phyloP scores from a whole-genome alignment of 495 filamentous ascomycete genomes.

The Cercophora newfieldiana region DNA sequence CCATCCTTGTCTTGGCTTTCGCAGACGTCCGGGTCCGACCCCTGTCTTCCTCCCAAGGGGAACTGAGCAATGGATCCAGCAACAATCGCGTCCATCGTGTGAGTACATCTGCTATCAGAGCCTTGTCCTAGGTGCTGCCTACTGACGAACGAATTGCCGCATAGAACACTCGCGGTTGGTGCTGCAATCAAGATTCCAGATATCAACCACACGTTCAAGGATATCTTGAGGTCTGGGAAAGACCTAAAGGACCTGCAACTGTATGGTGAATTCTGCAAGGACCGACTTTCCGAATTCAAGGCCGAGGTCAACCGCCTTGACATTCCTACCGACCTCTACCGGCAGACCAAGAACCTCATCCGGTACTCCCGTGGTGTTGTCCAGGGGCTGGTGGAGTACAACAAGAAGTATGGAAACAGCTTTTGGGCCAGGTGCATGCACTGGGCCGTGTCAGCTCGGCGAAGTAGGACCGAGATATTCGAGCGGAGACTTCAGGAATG shows the following conservation, averaged over 20 bases:
- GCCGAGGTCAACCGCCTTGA: constrained; percentile 4
- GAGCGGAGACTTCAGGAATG: neutral
- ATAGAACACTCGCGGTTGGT: neutral
- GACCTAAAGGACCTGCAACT: neutral
- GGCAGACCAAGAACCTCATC: neutral
- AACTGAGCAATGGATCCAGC: neutral
- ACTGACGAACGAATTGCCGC: neutral
- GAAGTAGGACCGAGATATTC: neutral
- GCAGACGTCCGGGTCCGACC: neutral
- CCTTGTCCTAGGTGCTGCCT: neutral
- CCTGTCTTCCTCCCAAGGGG: neutral
- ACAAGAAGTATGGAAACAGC: neutral
- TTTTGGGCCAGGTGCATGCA: constrained; percentile 1
- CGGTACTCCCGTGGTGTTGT: neutral
- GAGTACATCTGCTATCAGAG: neutral
- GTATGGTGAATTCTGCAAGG: neutral
- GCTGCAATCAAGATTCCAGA: neutral
- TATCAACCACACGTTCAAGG: neutral
- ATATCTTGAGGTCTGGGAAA: neutral
- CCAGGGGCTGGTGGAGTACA: neutral
- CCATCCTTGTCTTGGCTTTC: neutral
- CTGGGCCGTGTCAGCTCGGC: neutral
- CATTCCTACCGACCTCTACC: neutral
- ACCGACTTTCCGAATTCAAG: neutral
- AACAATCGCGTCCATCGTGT: constrained; percentile 5